Percentiles rank a stretch among this genome's conserved stretches.
Conservation (phyloP, 768 basidiomycete genomes). For the Trametes elegans region DNA sequence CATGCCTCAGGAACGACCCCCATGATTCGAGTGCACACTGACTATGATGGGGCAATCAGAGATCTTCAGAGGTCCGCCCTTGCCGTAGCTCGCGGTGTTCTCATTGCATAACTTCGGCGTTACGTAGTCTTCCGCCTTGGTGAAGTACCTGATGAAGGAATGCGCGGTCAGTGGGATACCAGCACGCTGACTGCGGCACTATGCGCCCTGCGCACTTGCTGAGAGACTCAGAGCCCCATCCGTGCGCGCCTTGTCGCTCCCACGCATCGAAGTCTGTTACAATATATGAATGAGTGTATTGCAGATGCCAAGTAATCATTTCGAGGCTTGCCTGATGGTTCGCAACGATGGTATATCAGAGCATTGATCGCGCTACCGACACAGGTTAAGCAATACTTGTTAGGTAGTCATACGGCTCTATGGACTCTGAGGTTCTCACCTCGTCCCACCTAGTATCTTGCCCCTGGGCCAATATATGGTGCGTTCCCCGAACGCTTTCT, state of each 20-base stretch:
- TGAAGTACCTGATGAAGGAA: constrained; percentile 21
- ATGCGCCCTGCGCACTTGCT: constrained; percentile 3
- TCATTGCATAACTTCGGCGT: not conserved
- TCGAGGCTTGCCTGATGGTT: constrained; percentile 29
- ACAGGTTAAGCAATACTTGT: not conserved
- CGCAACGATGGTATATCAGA: constrained; percentile 25
- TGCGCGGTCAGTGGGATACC: not conserved
- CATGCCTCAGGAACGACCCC: not conserved
- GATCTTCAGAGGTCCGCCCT: constrained; percentile 4
- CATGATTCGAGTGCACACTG: no score
- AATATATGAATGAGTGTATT: not conserved
- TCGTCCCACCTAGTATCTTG: constrained; percentile 28
- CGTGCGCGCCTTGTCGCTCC: constrained; percentile 21
- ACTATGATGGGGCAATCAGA: constrained; percentile 2
- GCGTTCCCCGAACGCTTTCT: constrained; percentile 15
- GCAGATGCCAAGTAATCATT: not conserved
- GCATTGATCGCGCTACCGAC: constrained; percentile 29
- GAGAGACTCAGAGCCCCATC: constrained; percentile 26
- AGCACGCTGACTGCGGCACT: not conserved
- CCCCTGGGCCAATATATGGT: constrained; percentile 26
- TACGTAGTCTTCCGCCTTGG: constrained; percentile 20
- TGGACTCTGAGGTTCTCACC: constrained; percentile 15
- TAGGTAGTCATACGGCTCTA: no score
- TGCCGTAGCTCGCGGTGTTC: constrained; percentile 4
- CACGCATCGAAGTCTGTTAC: constrained; percentile 25